phyloP scores from a whole-genome alignment of 495 filamentous ascomycete species.

The Hyaloscypha variabilis region DNA sequence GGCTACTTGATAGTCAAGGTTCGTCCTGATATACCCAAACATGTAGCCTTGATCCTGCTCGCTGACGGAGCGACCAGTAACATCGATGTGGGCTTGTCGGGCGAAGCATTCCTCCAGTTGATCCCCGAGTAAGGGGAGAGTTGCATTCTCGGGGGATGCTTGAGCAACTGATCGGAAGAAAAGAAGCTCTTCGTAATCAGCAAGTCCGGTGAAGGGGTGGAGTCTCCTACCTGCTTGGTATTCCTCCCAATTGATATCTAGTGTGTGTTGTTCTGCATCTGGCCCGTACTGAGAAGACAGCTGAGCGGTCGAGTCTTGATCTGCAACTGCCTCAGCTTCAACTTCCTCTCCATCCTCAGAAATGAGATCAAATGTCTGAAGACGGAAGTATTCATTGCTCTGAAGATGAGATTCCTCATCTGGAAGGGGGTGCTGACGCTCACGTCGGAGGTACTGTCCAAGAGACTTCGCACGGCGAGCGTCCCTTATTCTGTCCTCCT shows the following conservation, averaged over 20 bases:
- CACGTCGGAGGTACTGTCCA: neutral
- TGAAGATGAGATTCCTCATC: neutral
- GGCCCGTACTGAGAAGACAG: too few species aligned
- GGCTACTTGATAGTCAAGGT: too few species aligned
- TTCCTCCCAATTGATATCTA: neutral
- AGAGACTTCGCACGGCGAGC: neutral
- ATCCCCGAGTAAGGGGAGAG: neutral
- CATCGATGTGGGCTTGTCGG: neutral
- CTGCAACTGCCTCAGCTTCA: too few species aligned
- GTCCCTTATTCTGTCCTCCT: neutral
- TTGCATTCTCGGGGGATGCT: neutral
- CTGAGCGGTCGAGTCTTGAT: too few species aligned
- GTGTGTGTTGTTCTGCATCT: too few species aligned
- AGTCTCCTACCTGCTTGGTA: neutral
- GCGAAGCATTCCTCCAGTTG: neutral
- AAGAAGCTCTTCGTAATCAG: neutral
- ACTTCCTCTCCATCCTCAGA: neutral
- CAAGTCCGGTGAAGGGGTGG: neutral
- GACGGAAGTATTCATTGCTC: neutral
- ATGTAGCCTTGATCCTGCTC: neutral
- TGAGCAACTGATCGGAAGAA: neutral
- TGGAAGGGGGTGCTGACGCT: neutral
- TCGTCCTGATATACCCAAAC: neutral
- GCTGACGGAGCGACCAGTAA: neutral
- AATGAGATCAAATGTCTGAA: neutral